Percentiles rank a stretch among this genome's conserved stretches.
Evolutionary conservation across 1,284 basidiomycete genomes (phyloP).

Genomic region (Cryptococcus sp.): DNA sequence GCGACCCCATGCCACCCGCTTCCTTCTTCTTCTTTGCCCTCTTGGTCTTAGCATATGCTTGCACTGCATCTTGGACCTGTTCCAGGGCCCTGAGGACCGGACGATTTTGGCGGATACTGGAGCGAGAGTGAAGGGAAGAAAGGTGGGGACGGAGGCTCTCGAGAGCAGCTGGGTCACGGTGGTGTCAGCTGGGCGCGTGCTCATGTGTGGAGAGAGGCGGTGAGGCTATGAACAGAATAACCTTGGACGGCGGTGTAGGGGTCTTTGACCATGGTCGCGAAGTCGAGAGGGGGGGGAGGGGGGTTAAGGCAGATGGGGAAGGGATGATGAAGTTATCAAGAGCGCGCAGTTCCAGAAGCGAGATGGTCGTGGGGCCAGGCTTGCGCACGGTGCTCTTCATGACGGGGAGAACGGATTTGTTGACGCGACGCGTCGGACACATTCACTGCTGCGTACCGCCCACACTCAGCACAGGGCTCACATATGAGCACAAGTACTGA

Average conservation of each 20-base stretch:
- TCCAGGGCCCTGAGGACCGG: not conserved
- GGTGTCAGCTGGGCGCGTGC: not conserved
- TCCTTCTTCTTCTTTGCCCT: constrained; percentile 1
- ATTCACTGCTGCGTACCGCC: too few species aligned
- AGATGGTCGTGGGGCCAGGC: too few species aligned
- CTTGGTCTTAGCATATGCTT: not conserved
- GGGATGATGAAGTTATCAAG: too few species aligned
- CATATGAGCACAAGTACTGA: too few species aligned
- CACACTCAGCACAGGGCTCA: too few species aligned
- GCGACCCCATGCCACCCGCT: not conserved
- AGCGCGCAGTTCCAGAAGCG: too few species aligned
- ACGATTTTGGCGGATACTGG: not conserved
- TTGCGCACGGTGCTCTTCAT: too few species aligned
- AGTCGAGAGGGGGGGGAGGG: not conserved
- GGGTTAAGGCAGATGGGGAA: too few species aligned
- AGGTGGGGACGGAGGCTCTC: not conserved
- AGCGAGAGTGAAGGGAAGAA: not conserved
- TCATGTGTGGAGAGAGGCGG: not conserved
- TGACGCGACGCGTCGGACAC: too few species aligned
- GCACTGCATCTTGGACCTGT: not conserved
- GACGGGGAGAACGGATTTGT: too few species aligned
- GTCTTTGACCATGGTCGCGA: not conserved
- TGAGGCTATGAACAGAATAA: not conserved
- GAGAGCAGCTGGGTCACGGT: not conserved
- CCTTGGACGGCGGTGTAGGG: too few species aligned